Base-by-base conservation (phyloP, 2,329 filamentous ascomycete genomes). In the Sclerotinia spermophila region DNA sequence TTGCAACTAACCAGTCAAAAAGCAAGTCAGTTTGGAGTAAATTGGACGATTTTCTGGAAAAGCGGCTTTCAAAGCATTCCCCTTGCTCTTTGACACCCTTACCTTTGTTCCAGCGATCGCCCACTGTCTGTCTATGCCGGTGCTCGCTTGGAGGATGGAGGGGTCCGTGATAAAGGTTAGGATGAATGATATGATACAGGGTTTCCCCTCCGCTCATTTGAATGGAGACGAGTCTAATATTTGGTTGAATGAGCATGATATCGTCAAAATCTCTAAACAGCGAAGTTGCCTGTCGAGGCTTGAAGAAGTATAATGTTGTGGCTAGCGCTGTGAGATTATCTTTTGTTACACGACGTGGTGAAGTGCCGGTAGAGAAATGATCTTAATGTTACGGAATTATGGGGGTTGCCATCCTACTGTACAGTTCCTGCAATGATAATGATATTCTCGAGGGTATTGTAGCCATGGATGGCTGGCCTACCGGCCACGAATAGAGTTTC, bases 111-210 rank as follows among this genome's bases (percentile, higher is more conserved):
- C 71, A 76, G 70, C 71, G 75, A 78, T 78, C 76, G 74, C 70
- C 44, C 76, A 72, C 71, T 76, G 73, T 71, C 73, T 73, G 74
- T 75, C 73, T 75, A 72, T 74, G 73, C 71, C 71, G 72, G 72
- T 70, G 69, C 74, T 78, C 75, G 76, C 76, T 77, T 77, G 69
- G 72, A 74, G 71, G 71, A 73, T 72, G 68, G 70, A 72, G 76
- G 76, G 62, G 76, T 73, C 76, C 76, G 76, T 78, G 75, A 71
- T 76, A 75, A 74, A 68, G 53, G 71, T 68, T 75, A 74, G 72
- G 76, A 74, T 75, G 74, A 62, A 71, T 73, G 76, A 77, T 77
- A 77, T 75, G 71, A 71, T 71, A 71, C 76, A 75, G 72, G 76
- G 76, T 72, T 76, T 27, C 27, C 62, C 68, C 68, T 69, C 68